Conservation (phyloP, 1,139 yeast species). For the Spathaspora jeffriesii region DNA sequence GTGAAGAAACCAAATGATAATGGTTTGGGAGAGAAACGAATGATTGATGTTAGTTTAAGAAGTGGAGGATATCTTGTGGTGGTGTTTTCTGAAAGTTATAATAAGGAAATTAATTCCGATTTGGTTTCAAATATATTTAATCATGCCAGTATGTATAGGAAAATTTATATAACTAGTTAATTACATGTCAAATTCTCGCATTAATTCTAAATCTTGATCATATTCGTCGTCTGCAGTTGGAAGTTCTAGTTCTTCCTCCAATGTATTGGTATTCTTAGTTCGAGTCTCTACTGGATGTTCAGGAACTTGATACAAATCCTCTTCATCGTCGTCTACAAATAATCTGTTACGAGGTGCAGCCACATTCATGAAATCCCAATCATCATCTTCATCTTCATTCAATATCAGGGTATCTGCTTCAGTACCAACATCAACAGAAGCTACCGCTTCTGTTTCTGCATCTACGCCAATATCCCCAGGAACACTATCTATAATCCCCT, state of each 20-base stretch:
- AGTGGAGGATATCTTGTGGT: constrained; percentile 63
- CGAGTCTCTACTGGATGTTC: constrained; percentile 1
- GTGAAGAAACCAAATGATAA: constrained; percentile 29
- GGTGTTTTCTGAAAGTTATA: constrained; percentile 36
- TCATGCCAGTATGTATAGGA: constrained; percentile 39
- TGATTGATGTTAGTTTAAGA: constrained; percentile 42
- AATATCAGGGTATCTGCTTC: constrained; percentile 19
- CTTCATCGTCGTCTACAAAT: constrained; percentile 17
- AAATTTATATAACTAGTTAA: constrained; percentile 30
- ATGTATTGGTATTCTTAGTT: not conserved
- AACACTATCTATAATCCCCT: constrained; percentile 29
- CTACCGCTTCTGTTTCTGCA: not conserved
- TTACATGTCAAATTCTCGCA: constrained; percentile 39
- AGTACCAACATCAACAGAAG: not conserved
- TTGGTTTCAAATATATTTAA: constrained; percentile 49
- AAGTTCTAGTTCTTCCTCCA: constrained; percentile 19
- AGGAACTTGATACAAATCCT: constrained; percentile 19
- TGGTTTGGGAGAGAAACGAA: constrained; percentile 10
- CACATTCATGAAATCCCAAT: constrained; percentile 9
- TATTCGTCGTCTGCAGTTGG: constrained; percentile 15
- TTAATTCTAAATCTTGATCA: constrained; percentile 34
- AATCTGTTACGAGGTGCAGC: constrained; percentile 6
- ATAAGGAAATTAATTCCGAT: constrained; percentile 34
- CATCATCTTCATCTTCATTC: constrained; percentile 22
- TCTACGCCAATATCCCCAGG: constrained; percentile 1